These are phyloP conservation scores for Xylariaceae sp. DNA, from an alignment of 2,329 filamentous ascomycete genomes.

Conservation along the genomic window DNA sequence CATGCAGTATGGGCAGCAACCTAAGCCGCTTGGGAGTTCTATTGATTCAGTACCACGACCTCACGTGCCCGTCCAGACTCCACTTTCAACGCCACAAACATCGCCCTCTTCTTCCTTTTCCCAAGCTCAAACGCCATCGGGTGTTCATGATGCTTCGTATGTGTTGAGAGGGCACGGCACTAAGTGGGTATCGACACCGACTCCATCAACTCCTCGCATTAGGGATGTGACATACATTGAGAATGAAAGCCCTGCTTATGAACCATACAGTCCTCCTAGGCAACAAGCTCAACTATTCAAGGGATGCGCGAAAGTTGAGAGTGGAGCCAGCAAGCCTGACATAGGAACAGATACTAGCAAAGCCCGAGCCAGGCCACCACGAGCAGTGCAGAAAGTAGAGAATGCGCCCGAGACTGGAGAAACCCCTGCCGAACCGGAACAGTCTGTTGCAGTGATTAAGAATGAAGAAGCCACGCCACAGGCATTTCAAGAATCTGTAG, in stretches of 20 bases:
- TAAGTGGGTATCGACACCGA: constrained; percentile 53
- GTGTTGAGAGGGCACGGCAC: constrained; percentile 44
- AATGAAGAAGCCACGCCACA: constrained; percentile 54
- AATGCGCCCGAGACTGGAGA: constrained; percentile 43
- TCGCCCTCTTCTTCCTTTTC: constrained; percentile 18
- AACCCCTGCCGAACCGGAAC: constrained; percentile 40
- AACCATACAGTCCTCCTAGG: constrained; percentile 54
- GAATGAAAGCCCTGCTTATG: constrained; percentile 48
- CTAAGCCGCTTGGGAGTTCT: constrained; percentile 18
- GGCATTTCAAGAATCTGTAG: constrained; percentile 49
- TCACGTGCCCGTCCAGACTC: constrained; percentile 22
- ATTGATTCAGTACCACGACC: constrained; percentile 22
- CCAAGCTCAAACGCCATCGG: constrained; percentile 25
- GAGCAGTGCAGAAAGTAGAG: constrained; percentile 33
- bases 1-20: constrained; percentile 29
- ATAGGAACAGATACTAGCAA: constrained; percentile 26
- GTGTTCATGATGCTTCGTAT: constrained; percentile 22
- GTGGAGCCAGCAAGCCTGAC: constrained; percentile 32
- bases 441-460: constrained; percentile 46
- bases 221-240: constrained; percentile 34
- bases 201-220: constrained; percentile 51
- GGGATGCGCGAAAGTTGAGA: constrained; percentile 31
- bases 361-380: constrained; percentile 33
- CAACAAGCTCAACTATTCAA: constrained; percentile 36
- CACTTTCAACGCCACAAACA: constrained; percentile 18